Conservation (phyloP, 768 basidiomycete species). For the Leccinum uliginosum region DNA sequence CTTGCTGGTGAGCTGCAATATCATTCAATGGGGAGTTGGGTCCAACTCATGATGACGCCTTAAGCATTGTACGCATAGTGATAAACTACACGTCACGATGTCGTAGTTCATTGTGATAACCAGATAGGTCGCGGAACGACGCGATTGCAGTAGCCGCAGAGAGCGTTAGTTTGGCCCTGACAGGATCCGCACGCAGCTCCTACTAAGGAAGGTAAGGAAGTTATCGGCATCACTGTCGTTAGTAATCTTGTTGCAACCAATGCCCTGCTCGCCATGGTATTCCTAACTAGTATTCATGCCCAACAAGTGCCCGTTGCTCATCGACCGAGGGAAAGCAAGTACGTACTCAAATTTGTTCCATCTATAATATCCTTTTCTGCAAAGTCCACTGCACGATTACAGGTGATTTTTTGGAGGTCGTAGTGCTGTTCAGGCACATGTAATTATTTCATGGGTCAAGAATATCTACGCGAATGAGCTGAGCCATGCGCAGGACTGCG, state of each 20-base stretch:
- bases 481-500: not conserved
- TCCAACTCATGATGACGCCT: constrained; percentile 31
- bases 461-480: constrained; percentile 49
- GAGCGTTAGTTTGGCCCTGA: constrained; percentile 52
- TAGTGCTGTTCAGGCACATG: constrained; percentile 18
- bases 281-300: constrained; percentile 62
- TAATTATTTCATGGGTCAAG: not conserved
- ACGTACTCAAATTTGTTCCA: constrained; percentile 37
- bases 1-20: not conserved
- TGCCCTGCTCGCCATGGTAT: constrained; percentile 64
- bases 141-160: constrained; percentile 62
- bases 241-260: constrained; percentile 67
- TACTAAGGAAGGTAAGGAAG: constrained; percentile 69
- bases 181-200: constrained; percentile 53
- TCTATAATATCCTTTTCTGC: constrained; percentile 49
- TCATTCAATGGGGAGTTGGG: not conserved
- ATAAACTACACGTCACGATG: constrained; percentile 17
- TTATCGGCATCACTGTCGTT: constrained; percentile 60
- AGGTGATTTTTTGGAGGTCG: constrained; percentile 23
- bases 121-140: constrained; percentile 60
- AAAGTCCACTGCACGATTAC: constrained; percentile 26
- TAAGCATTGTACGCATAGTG: constrained; percentile 14
- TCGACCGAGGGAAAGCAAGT: not conserved
- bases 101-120: constrained; percentile 70
- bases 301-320: not conserved